Evolutionary conservation across 495 filamentous ascomycete species (phyloP).

Genomic region (Clohesyomyces aquaticus): DNA sequence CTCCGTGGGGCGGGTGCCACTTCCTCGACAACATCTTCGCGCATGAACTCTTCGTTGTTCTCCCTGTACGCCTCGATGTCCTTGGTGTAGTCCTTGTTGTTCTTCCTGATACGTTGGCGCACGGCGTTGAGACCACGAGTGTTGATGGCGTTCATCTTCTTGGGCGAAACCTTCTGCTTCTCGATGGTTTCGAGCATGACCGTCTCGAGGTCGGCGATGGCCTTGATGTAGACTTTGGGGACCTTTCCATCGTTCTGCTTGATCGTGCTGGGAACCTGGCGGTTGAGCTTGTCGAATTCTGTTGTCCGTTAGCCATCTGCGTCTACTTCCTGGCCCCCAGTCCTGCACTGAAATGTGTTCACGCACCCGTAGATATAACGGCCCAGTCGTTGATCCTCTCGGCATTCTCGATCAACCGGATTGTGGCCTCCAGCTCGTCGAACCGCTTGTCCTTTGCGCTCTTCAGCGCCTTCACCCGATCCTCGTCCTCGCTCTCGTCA

Average conservation of each 20-base stretch:
- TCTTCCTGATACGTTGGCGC: slow-evolving; percentile 96
- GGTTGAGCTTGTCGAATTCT: slow-evolving; percentile 98
- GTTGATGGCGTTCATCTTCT: slow-evolving; percentile 98
- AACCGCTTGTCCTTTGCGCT: slow-evolving; percentile 96
- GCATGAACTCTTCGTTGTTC: slow-evolving; percentile 84
- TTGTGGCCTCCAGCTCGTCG: slow-evolving; percentile 88
- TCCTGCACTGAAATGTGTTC: background rate
- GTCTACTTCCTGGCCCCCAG: background rate
- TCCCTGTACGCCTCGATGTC: slow-evolving; percentile 87
- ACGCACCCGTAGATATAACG: slow-evolving; percentile 82
- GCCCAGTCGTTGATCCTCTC: slow-evolving; percentile 98
- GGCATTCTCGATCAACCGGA: slow-evolving; percentile 90
- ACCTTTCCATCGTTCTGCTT: slow-evolving; percentile 66
- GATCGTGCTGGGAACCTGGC: slow-evolving; percentile 78
- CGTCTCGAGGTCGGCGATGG: slow-evolving; percentile 92
- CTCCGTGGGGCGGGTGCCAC: slow-evolving; percentile 55
- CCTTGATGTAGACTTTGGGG: slow-evolving; percentile 90
- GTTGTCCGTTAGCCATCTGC: slow-evolving; percentile 23
- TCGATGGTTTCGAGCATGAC: slow-evolving; percentile 89
- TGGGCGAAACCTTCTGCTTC: slow-evolving; percentile 93
- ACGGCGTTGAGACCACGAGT: slow-evolving; percentile 92
- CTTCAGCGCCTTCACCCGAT: slow-evolving; percentile 80
- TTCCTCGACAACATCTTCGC: slow-evolving; percentile 75
- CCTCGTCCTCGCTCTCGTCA: slow-evolving; percentile 76
- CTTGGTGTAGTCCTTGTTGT: slow-evolving; percentile 89